phyloP scores from a whole-genome alignment of 768 basidiomycete species.

The Mycena galericulata region DNA sequence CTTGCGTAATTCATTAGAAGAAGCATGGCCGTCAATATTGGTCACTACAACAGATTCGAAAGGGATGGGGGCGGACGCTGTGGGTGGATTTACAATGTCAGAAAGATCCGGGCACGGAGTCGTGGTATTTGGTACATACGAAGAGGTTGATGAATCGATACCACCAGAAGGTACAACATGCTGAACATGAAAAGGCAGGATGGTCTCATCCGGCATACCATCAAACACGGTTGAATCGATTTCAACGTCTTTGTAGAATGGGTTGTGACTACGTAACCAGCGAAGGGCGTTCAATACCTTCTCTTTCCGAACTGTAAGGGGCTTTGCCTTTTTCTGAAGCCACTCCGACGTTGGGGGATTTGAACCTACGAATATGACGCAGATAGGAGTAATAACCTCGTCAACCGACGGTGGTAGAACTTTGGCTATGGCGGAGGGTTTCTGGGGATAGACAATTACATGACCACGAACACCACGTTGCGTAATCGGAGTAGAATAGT shows the following conservation, averaged over 20 bases:
- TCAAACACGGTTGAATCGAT: background rate
- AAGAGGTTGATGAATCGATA: slow-evolving; percentile 27
- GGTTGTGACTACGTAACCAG: slow-evolving; percentile 14
- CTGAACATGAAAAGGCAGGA: slow-evolving; percentile 15
- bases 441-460: background rate
- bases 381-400: background rate
- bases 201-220: background rate
- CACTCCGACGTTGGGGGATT: background rate
- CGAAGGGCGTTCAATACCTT: background rate
- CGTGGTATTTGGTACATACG: slow-evolving; percentile 41
- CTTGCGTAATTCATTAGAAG: background rate
- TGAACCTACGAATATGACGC: slow-evolving; percentile 5
- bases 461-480: background rate
- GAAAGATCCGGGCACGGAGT: background rate
- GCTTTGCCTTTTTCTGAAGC: background rate
- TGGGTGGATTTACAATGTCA: no score
- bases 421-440: background rate
- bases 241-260: background rate
- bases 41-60: background rate
- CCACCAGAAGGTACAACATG: slow-evolving; percentile 2
- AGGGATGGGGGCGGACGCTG: slow-evolving; percentile 11
- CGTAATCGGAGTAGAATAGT: background rate
- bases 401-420: background rate
- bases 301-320: background rate
- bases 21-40: background rate